phyloP scores from a whole-genome alignment of 345 rosid species.

The Atalantia buxifolia region DNA sequence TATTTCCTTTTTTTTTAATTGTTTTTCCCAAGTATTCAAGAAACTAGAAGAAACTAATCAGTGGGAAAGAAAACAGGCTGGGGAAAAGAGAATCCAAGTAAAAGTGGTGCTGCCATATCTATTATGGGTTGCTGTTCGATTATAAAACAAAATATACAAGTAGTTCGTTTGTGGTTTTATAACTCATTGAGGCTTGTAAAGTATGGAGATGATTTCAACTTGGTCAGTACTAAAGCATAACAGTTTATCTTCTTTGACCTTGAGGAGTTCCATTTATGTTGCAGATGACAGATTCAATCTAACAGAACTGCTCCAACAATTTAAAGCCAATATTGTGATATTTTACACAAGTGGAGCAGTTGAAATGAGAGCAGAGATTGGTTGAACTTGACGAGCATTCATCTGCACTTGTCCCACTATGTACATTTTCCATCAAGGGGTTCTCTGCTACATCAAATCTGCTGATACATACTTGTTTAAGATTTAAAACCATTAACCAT shows the following conservation, averaged over 20 bases:
- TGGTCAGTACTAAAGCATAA: neutral
- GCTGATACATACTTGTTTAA: neutral
- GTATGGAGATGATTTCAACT: neutral
- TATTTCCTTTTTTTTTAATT: no score
- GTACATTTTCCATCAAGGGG: neutral
- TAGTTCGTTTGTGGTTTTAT: neutral
- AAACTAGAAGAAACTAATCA: neutral
- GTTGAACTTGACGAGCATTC: neutral
- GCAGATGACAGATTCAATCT: neutral
- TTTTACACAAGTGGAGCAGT: neutral
- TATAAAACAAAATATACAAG: slow-evolving; percentile 3
- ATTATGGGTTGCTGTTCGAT: neutral
- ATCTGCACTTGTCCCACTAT: neutral
- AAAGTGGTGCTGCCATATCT: neutral
- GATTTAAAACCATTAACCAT: neutral
- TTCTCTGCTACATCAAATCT: neutral
- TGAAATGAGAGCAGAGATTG: neutral
- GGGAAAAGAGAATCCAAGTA: neutral
- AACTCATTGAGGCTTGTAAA: neutral
- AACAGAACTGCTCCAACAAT: neutral
- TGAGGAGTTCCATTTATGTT: neutral
- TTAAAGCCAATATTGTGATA: neutral
- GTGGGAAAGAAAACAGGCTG: neutral
- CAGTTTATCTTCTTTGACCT: neutral
- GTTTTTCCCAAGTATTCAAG: neutral